These are phyloP conservation scores for Globisporangium irregulare DNA, from an alignment of 352 stramenopile species.

Conservation along the genomic window DNA sequence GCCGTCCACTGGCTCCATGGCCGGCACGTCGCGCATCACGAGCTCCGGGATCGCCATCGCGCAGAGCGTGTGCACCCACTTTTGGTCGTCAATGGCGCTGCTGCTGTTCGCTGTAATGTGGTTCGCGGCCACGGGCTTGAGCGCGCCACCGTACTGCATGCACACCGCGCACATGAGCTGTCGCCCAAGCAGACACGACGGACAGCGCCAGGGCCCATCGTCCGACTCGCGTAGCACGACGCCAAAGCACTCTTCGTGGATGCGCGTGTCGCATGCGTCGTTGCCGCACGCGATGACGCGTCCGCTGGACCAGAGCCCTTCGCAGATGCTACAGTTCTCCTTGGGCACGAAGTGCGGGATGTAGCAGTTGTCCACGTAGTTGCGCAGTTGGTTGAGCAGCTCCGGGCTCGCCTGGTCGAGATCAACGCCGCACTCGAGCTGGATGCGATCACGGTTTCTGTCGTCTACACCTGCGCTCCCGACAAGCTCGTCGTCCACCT, in stretches of 20 bases:
- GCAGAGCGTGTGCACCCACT: conserved; percentile 86
- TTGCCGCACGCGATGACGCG: conserved; percentile 67
- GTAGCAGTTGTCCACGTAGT: conserved; percentile 81
- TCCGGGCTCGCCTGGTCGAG: conserved; percentile 52
- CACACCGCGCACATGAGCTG: conserved; percentile 72
- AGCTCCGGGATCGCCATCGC: conserved; percentile 84
- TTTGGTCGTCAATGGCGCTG: conserved; percentile 40
- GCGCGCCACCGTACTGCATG: conserved; percentile 70
- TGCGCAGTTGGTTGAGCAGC: conserved; percentile 54
- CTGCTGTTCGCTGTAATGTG: neutral
- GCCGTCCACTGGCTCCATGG: conserved; percentile 78
- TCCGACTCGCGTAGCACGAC: conserved; percentile 49
- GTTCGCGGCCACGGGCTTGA: conserved; percentile 49
- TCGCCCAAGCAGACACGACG: conserved; percentile 69
- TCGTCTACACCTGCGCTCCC: neutral
- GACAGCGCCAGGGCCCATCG: conserved; percentile 69
- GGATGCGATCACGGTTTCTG: conserved; percentile 16
- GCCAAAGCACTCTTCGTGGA: conserved; percentile 86
- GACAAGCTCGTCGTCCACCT: neutral
- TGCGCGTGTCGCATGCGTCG: conserved; percentile 53
- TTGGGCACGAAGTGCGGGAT: conserved; percentile 67
- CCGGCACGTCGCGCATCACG: conserved; percentile 76
- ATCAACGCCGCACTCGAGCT: conserved; percentile 61
- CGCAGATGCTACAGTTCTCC: conserved; percentile 78
- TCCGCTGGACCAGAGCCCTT: conserved; percentile 79